Base-by-base conservation (phyloP, 441 rosid species). In the Eugenia klotzschiana region DNA sequence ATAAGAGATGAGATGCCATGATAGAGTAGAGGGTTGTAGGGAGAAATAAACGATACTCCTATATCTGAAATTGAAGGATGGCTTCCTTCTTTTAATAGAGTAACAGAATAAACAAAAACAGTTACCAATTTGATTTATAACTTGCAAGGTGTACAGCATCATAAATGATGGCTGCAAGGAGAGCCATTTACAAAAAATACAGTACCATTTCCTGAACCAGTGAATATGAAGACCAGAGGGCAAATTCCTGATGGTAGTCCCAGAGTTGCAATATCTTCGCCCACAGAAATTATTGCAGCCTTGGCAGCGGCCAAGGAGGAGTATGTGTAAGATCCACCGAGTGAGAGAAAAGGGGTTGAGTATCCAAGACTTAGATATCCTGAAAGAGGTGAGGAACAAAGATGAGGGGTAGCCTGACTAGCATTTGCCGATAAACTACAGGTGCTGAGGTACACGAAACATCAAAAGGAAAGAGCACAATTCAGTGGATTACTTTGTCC, bases 221-320 rank as follows among this genome's bases (percentile, higher is more conserved):
- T 93, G 90, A 96, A 96, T 29, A 96, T 87, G 86, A 96, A 91
- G n/a, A 96, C 95, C 82, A 96, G 87, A 87, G 99, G 98, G 84
- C 95, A 93, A 86, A 94, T 91, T 89, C 95, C 96, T n/a, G 93
- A 86, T 4, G 97, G 97, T 74, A 96, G 87, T 84, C 99, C 98
- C 84, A 83, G 87, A 64, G 90, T 90, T 82, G 98, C 89, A 84
- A 96, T 95, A 87, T 94, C 98, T 93, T 95, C 99, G 46, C 93
- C 99, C 83, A 94, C 93, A 82, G 98, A 91, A 80, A 95, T 91
- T 60, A 94, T 92, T 73, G 99, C 99, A 51, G 98, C 92, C 89
- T 94, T 95, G 49, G 99, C 98, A 80, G 98, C 95, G 86, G 95
- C 98, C 87, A 94, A 82, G 55, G 99, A 95, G 79, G 98, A 81